Evolutionary conservation across 257 asterid species (phyloP).

Genomic region (Oldenlandia corymbosa): DNA sequence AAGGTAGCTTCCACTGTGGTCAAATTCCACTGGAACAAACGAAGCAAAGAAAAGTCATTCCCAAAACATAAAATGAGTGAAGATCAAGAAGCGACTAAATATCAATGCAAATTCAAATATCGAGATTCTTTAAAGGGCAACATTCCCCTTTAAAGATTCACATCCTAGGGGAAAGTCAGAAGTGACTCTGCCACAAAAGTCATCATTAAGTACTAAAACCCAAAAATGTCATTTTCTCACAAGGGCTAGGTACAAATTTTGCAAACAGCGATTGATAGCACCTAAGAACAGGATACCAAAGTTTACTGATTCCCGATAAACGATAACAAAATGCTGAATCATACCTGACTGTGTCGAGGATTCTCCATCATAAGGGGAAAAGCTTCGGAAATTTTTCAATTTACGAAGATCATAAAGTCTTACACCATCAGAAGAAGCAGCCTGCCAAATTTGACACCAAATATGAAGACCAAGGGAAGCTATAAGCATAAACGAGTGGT

Average conservation of each 20-base stretch:
- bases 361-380: constrained; percentile 78
- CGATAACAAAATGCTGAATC: constrained; percentile 1
- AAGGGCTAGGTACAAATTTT: no score
- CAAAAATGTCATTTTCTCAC: no score
- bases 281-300: neutral
- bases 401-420: constrained; percentile 97
- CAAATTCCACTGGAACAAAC: constrained; percentile 74
- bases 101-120: neutral
- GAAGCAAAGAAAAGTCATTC: constrained; percentile 1
- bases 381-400: constrained; percentile 75
- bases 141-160: no score
- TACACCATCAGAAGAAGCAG: constrained; percentile 99
- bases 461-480: constrained; percentile 9
- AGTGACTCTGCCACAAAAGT: neutral
- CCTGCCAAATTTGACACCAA: constrained; percentile 44
- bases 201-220: neutral
- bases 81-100: neutral
- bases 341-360: constrained; percentile 83
- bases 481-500: neutral
- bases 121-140: no score
- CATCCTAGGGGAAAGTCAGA: neutral
- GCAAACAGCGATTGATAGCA: neutral
- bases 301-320: neutral
- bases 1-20: constrained; percentile 92
- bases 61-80: neutral